A percentile compares a stretch with the other conserved stretches of the same genome.
Conservation (phyloP, 2,329 filamentous ascomycete genomes). For the Orbilia oligospora region DNA sequence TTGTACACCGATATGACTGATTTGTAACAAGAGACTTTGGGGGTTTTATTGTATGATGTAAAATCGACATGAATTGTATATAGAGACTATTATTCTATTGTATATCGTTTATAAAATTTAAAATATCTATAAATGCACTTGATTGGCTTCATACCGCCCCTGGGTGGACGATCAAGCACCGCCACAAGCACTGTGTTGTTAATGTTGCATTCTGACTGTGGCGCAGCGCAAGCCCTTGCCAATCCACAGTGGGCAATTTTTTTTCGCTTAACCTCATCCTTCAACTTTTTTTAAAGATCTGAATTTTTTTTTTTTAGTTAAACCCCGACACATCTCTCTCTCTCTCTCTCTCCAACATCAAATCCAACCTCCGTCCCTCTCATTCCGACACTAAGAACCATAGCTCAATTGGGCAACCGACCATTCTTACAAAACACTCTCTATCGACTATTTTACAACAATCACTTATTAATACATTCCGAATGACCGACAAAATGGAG, state of each 20-base stretch:
- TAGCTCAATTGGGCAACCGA: conserved; percentile 37
- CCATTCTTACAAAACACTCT: not conserved
- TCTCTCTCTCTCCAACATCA: not conserved
- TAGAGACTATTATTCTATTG: no score
- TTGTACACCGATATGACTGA: conserved; percentile 39
- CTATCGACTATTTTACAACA: conserved; percentile 6
- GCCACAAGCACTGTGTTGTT: conserved; percentile 39
- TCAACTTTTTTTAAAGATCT: conserved; percentile 41
- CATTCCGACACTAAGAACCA: conserved; percentile 14
- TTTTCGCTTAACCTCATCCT: conserved; percentile 52
- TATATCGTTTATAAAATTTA: no score
- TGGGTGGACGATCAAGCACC: not conserved
- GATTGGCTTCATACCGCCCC: no score
- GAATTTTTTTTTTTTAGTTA: conserved; percentile 28
- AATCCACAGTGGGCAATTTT: conserved; percentile 51
- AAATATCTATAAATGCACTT: no score
- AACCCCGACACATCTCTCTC: not conserved
- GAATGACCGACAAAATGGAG: conserved; percentile 68
- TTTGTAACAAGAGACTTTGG: conserved; percentile 14
- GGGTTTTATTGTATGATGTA: not conserved
- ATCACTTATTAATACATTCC: conserved; percentile 19
- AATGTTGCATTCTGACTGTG: conserved; percentile 33
- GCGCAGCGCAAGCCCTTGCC: conserved; percentile 6
- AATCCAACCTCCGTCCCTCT: conserved; percentile 8
- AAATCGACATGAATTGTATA: no score